A percentile compares a stretch with the other conserved stretches of the same genome.
These are phyloP conservation scores for Citrus inodora DNA, from an alignment of 345 rosid species.

Conservation along the genomic window DNA sequence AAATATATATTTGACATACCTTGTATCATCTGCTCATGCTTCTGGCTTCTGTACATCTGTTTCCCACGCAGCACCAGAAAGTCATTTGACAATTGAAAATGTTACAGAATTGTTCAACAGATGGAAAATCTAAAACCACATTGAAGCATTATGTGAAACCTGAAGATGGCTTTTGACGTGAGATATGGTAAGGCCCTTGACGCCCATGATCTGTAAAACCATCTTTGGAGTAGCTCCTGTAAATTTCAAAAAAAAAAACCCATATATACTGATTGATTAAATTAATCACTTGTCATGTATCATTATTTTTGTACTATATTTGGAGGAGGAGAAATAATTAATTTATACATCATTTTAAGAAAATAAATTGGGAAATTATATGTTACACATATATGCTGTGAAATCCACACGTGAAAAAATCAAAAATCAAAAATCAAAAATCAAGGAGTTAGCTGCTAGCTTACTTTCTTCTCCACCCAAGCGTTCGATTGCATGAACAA, in stretches of 20 bases:
- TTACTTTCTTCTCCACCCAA: constrained; percentile 74
- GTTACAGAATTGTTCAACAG: background rate
- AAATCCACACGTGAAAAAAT: too few relatives aligned
- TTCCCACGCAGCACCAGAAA: background rate
- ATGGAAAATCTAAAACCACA: background rate
- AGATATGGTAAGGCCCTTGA: constrained; percentile 63
- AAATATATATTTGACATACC: constrained; percentile 28
- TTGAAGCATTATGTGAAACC: constrained; percentile 26
- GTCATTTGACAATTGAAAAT: background rate
- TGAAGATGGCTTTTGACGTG: constrained; percentile 85
- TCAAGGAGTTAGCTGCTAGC: background rate
- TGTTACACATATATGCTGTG: too few relatives aligned
- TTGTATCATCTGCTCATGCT: constrained; percentile 56
- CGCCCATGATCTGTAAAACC: constrained; percentile 61
- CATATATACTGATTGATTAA: too few relatives aligned
- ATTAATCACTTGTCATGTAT: too few relatives aligned
- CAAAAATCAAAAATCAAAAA: too few relatives aligned
- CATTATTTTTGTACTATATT: too few relatives aligned
- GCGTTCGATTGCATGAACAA: constrained; percentile 58
- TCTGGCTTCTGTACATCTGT: constrained; percentile 75
- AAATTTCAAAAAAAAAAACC: too few relatives aligned
- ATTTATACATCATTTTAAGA: too few relatives aligned
- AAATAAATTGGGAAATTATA: too few relatives aligned
- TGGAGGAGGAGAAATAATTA: too few relatives aligned
- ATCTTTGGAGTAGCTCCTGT: constrained; percentile 71